These are phyloP conservation scores for Ambrosia hybrid DNA, from an alignment of 140 eudicot genomes.

Conservation along the genomic window DNA sequence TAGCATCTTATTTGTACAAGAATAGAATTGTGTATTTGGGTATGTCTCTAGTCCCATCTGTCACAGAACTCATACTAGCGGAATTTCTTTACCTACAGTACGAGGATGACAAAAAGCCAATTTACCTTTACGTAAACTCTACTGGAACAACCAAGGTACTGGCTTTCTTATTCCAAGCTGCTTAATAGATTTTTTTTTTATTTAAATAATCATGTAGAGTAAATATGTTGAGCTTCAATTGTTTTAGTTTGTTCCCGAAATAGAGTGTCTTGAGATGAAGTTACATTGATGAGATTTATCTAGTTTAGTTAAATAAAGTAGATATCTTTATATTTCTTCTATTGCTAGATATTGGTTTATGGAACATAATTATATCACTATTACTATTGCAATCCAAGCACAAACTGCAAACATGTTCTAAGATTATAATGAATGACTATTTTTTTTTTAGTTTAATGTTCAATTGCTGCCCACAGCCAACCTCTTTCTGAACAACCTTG, in stretches of 20 bases:
- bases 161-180: constrained; percentile 12
- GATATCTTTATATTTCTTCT: too few species aligned
- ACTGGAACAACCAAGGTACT: constrained; percentile 95
- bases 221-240: not conserved
- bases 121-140: constrained; percentile 87
- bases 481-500: too few species aligned
- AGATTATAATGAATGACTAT: too few species aligned
- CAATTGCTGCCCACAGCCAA: too few species aligned
- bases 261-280: too few species aligned
- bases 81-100: constrained; percentile 83
- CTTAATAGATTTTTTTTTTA: constrained; percentile 13
- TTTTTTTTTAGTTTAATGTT: too few species aligned
- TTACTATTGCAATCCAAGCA: too few species aligned
- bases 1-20: constrained; percentile 73
- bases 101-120: constrained; percentile 72
- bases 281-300: too few species aligned
- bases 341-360: too few species aligned
- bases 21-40: constrained; percentile 90
- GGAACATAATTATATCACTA: too few species aligned
- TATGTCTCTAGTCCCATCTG: constrained; percentile 78
- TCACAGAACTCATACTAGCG: constrained; percentile 71
- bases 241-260: not conserved
- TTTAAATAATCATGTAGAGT: not conserved
- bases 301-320: too few species aligned
- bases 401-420: too few species aligned